Base-by-base conservation (phyloP, 106 monocot genomes). In the Apostasia ramifera region DNA sequence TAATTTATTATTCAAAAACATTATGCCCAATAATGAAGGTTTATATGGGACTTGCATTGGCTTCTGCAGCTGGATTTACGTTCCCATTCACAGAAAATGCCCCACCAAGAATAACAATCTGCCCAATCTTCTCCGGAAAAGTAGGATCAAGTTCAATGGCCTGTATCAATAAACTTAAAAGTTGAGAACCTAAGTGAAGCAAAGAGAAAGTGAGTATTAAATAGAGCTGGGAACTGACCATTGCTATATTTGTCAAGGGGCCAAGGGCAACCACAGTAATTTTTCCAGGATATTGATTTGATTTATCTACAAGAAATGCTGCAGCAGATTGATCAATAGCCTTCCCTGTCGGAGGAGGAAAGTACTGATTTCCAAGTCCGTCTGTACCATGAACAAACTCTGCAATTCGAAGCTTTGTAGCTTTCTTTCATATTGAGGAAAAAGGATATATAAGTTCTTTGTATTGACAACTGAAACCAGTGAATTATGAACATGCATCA, bases 61-160 rank as follows among this genome's bases (percentile, higher is more conserved):
- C 89, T 78, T 98, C 98, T 46, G 93, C 79, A 39, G 92, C 93
- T 76, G 98, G 98, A 77, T 98, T 98, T 44, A 98, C 98, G 82
- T 90, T 98, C 12, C 98, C 98, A 76, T 93, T 98, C 57, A 98
- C 98, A 61, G 77, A 89, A 76, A 93, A 93, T 13, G 98, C 89
- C 67, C 98, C 97, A 75, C 98, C 98, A 78, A 98, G 98, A 72
- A 98, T 14, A 69, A 98, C 85, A 70, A 98, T 92, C 71, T 98
- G 92, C 64, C 90, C 85, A 55, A 98, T 81, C 69, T 86, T 91
- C 68, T 87, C 73, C 37, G 87, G 38, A 74, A 93, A 98, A 53
- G 73, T 60, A 80, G 87, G 93, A 68, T 98, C 98, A 70, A 81
- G 81, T 87, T 98, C 76, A 74, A 98, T 80, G 9, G 97, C 92